phyloP scores from a whole-genome alignment of 352 stramenopile genomes.

The Phytophthora tubulina region DNA sequence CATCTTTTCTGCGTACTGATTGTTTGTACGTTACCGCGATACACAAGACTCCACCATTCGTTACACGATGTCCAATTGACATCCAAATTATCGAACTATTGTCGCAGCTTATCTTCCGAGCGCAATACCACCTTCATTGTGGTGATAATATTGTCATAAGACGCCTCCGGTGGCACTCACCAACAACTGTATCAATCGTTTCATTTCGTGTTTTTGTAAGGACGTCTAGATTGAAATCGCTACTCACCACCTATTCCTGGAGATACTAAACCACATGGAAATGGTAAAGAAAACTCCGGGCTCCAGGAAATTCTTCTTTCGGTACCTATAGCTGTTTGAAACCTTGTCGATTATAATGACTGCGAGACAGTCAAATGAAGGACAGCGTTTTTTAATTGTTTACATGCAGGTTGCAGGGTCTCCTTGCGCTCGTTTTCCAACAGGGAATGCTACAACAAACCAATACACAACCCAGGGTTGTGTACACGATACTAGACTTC shows the following conservation, averaged over 20 bases:
- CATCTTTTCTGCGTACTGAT: not conserved
- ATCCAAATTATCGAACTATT: slow-evolving; percentile 14
- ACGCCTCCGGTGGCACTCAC: slow-evolving; percentile 1
- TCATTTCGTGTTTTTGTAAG: slow-evolving; percentile 16
- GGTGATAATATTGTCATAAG: slow-evolving; percentile 3
- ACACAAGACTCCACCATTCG: not conserved
- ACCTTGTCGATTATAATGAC: slow-evolving; percentile 25
- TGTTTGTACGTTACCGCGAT: not conserved
- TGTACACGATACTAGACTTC: not conserved
- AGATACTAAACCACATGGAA: slow-evolving; percentile 29
- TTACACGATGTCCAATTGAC: slow-evolving; percentile 13
- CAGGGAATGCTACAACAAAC: slow-evolving; percentile 4
- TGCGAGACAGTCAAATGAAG: not conserved
- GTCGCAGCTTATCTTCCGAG: not conserved
- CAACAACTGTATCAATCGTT: slow-evolving; percentile 6
- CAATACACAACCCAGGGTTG: not conserved
- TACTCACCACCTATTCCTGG: slow-evolving; percentile 4
- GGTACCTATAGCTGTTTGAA: slow-evolving; percentile 23
- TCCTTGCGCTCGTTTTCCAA: slow-evolving; percentile 20
- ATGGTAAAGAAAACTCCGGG: slow-evolving; percentile 7
- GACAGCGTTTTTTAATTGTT: slow-evolving; percentile 15
- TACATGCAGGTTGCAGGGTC: slow-evolving; percentile 3
- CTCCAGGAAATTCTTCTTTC: slow-evolving; percentile 6
- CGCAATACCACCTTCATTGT: slow-evolving; percentile 15
- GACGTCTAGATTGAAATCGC: not conserved